phyloP scores from a whole-genome alignment of 352 stramenopile genomes.

The Blastocystis sp. region DNA sequence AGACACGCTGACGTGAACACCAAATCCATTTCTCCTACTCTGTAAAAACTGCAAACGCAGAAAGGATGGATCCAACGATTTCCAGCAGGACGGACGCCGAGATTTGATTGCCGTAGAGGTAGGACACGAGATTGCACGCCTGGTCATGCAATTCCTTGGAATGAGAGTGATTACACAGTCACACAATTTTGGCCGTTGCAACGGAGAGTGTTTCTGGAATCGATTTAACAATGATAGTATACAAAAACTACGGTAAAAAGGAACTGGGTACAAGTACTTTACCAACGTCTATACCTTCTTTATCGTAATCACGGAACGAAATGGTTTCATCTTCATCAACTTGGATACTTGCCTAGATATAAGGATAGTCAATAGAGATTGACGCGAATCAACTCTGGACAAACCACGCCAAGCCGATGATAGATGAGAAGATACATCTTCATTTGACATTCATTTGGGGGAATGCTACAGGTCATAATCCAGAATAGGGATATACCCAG shows the following conservation, averaged over 20 bases:
- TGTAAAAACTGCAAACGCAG: not conserved
- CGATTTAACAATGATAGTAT: conserved; percentile 2
- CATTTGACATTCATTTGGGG: not conserved
- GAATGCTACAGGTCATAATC: no score
- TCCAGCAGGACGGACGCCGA: conserved; percentile 12
- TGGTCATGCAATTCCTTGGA: conserved; percentile 16
- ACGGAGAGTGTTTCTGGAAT: not conserved
- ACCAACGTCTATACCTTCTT: not conserved
- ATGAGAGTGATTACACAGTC: not conserved
- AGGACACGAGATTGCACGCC: not conserved
- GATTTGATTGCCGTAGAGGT: not conserved
- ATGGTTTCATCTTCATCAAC: conserved; percentile 36
- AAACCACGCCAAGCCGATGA: conserved; percentile 24
- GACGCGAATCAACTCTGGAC: conserved; percentile 35
- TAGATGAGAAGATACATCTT: conserved; percentile 38
- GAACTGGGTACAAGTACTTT: not conserved
- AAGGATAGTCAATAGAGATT: not conserved
- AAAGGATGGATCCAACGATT: not conserved
- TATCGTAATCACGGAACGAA: conserved; percentile 11
- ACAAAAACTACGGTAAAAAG: not conserved
- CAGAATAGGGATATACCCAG: not conserved
- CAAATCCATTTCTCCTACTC: not conserved
- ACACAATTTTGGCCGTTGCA: not conserved
- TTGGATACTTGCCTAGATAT: not conserved
- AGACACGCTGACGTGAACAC: not conserved